Evolutionary conservation across 2,329 filamentous ascomycete genomes (phyloP).

Genomic region (Onygena corvina): DNA sequence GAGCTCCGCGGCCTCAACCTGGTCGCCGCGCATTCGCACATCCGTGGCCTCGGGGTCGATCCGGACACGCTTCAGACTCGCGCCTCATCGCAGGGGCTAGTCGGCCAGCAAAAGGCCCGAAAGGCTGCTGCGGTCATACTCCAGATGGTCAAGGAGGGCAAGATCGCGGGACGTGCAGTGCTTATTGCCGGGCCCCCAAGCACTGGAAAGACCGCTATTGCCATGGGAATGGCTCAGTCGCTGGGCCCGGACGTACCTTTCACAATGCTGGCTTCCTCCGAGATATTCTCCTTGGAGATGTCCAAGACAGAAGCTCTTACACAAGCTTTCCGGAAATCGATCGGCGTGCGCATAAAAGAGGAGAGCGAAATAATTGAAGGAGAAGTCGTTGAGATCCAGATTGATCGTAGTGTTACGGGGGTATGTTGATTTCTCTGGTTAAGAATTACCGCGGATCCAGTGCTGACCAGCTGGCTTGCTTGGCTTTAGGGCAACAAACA

Average conservation of each 20-base stretch:
- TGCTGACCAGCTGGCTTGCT: slow-evolving; percentile 12
- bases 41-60: slow-evolving; percentile 89
- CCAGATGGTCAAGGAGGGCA: slow-evolving; percentile 98
- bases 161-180: slow-evolving; percentile 90
- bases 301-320: slow-evolving; percentile 97
- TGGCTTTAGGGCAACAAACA: slow-evolving; percentile 69
- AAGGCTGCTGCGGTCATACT: slow-evolving; percentile 93
- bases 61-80: slow-evolving; percentile 80
- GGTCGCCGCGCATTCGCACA: slow-evolving; percentile 96
- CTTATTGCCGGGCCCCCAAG: slow-evolving; percentile 91
- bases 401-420: slow-evolving; percentile 90
- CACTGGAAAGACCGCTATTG: slow-evolving; percentile 96
- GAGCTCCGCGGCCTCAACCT: slow-evolving; percentile 94
- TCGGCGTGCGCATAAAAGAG: slow-evolving; percentile 95
- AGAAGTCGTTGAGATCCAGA: slow-evolving; percentile 97
- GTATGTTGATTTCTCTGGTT: slow-evolving; percentile 28
- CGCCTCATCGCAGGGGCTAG: slow-evolving; percentile 74
- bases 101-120: slow-evolving; percentile 90
- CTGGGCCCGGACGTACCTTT: slow-evolving; percentile 90
- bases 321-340: slow-evolving; percentile 97
- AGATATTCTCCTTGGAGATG: slow-evolving; percentile 99
- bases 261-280: slow-evolving; percentile 86
- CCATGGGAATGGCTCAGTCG: slow-evolving; percentile 97
- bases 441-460: not conserved
- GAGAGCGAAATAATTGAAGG: slow-evolving; percentile 99